Percentiles rank a stretch among this genome's conserved stretches.
These are phyloP conservation scores for Taphrina populina DNA, from an alignment of 1,139 yeast genomes.

Conservation along the genomic window DNA sequence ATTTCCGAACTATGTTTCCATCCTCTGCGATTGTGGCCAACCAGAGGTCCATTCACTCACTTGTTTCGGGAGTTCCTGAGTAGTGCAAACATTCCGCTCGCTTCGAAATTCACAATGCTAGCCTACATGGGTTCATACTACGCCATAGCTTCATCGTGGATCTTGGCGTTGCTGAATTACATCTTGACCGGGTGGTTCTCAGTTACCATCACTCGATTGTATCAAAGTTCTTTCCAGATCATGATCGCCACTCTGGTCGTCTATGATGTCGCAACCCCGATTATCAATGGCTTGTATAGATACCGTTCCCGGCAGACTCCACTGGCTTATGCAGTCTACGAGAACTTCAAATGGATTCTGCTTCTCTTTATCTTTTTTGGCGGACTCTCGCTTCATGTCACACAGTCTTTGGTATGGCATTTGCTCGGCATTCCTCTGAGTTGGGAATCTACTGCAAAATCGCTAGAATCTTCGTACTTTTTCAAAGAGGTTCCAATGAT, in stretches of 20 bases:
- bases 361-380: slow-evolving; percentile 37
- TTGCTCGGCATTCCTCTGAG: slow-evolving; percentile 36
- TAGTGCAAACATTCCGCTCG: slow-evolving; percentile 30
- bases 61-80: slow-evolving; percentile 34
- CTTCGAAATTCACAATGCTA: slow-evolving; percentile 36
- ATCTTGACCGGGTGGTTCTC: slow-evolving; percentile 37
- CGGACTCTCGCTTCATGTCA: slow-evolving; percentile 37
- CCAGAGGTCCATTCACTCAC: slow-evolving; percentile 36
- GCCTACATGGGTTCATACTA: slow-evolving; percentile 38
- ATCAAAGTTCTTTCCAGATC: slow-evolving; percentile 35
- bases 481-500: slow-evolving; percentile 26
- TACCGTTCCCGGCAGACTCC: slow-evolving; percentile 33
- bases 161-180: slow-evolving; percentile 36
- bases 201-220: slow-evolving; percentile 33
- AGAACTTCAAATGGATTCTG: slow-evolving; percentile 23
- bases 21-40: slow-evolving; percentile 35
- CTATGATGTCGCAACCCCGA: slow-evolving; percentile 36
- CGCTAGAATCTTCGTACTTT: slow-evolving; percentile 18
- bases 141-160: slow-evolving; percentile 36
- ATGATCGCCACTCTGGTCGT: slow-evolving; percentile 35
- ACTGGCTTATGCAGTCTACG: slow-evolving; percentile 11
- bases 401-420: slow-evolving; percentile 36
- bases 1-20: slow-evolving; percentile 36
- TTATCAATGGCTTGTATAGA: slow-evolving; percentile 36
- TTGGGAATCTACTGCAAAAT: slow-evolving; percentile 38